Conservation (phyloP, 148 eudicot species). For the Camellia lanceoleosa region DNA sequence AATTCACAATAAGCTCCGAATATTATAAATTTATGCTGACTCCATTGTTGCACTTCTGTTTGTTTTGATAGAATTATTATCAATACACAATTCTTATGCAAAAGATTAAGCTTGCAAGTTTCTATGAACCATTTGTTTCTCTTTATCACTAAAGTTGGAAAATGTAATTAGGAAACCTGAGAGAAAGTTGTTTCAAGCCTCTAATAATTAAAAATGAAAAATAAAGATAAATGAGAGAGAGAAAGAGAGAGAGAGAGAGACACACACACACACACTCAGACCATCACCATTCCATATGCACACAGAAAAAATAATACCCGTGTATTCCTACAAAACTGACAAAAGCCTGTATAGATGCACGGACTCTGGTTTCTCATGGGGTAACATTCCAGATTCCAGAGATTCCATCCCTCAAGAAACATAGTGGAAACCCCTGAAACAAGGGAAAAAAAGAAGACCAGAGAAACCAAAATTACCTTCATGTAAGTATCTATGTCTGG, state of each 20-base stretch:
- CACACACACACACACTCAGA: not conserved
- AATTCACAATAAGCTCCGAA: too few species aligned
- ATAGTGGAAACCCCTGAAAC: not conserved
- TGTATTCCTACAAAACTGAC: too few species aligned
- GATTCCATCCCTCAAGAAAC: not conserved
- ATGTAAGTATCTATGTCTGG: constrained; percentile 73
- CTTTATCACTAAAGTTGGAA: not conserved
- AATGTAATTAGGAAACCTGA: not conserved
- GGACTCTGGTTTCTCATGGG: not conserved
- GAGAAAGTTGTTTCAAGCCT: not conserved
- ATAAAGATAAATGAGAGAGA: not conserved
- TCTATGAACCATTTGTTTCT: not conserved
- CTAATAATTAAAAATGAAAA: not conserved
- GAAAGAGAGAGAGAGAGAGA: not conserved
- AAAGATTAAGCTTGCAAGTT: constrained; percentile 1
- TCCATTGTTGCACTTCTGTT: not conserved
- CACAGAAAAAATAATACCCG: not conserved
- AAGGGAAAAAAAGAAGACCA: not conserved
- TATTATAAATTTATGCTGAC: not conserved
- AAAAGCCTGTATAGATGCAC: not conserved
- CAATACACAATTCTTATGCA: not conserved
- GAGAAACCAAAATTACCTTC: constrained; percentile 48
- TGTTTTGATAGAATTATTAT: not conserved
- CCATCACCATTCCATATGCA: not conserved
- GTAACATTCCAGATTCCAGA: not conserved